These are phyloP conservation scores for Leucosporidium yakuticum DNA, from an alignment of 768 basidiomycete species.

Conservation along the genomic window DNA sequence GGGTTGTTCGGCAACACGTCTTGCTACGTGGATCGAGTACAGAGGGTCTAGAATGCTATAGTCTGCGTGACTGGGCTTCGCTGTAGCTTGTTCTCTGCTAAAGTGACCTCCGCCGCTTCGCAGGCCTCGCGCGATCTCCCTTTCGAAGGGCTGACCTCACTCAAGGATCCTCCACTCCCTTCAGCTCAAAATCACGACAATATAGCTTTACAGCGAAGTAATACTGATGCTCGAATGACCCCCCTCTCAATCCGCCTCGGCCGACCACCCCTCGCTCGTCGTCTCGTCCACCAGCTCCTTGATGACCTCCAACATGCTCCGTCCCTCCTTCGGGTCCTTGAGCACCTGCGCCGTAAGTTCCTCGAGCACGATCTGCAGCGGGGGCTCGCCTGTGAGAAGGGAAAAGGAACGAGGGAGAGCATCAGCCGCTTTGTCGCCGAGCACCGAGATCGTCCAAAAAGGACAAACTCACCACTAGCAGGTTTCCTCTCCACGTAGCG, in stretches of 20 bases:
- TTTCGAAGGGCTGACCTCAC: too few relatives aligned
- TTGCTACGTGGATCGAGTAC: too few relatives aligned
- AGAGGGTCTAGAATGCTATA: too few relatives aligned
- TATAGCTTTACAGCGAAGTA: not conserved
- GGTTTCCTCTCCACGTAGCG: constrained; percentile 1
- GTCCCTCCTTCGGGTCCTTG: not conserved
- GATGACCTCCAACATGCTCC: not conserved
- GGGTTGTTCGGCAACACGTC: too few relatives aligned
- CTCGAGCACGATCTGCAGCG: not conserved
- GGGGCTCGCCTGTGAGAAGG: not conserved
- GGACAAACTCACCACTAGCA: not conserved
- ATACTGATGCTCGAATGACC: not conserved
- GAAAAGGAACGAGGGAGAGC: not conserved
- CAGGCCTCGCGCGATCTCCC: too few relatives aligned
- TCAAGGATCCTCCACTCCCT: too few relatives aligned
- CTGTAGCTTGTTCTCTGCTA: too few relatives aligned
- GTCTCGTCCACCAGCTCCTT: constrained; percentile 7
- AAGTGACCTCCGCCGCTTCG: not conserved
- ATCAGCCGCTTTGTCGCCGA: not conserved
- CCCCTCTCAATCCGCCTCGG: too few relatives aligned
- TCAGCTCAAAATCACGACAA: too few relatives aligned
- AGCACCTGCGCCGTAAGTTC: not conserved
- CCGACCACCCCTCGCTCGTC: not conserved
- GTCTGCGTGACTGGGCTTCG: too few relatives aligned
- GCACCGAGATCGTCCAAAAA: not conserved